Evolutionary conservation across 164 flowering plant species (phyloP).

Genomic region (Akebia trifoliata): DNA sequence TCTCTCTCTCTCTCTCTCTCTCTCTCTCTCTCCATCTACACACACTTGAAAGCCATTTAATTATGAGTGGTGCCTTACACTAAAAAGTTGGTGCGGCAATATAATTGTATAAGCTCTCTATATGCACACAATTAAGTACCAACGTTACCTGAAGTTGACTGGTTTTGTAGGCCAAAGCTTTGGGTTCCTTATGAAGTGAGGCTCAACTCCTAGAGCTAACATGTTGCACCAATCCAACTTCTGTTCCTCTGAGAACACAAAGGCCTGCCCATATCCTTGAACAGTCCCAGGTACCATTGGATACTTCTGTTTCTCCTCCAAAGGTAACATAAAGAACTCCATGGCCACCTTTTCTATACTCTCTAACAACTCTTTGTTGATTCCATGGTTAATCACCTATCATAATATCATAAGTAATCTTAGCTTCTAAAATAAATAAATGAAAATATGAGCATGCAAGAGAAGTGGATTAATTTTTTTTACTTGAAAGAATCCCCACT

Average conservation of each 20-base stretch:
- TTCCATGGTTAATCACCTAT: slow-evolving; percentile 81
- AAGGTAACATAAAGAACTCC: slow-evolving; percentile 75
- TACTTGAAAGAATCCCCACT: slow-evolving; percentile 98
- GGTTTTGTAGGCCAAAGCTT: slow-evolving; percentile 58
- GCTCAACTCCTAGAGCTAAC: slow-evolving; percentile 73
- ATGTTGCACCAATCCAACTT: slow-evolving; percentile 96
- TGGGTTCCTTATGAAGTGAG: slow-evolving; percentile 24
- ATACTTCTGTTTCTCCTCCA: slow-evolving; percentile 77
- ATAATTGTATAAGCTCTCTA: not conserved
- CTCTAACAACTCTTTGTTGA: slow-evolving; percentile 44
- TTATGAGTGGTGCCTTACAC: too few species aligned
- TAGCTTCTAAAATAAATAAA: too few species aligned
- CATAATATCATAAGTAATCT: too few species aligned
- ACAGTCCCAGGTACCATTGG: slow-evolving; percentile 80
- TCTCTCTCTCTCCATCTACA: too few species aligned
- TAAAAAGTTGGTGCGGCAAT: too few species aligned
- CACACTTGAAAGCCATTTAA: too few species aligned
- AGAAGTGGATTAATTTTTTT: too few species aligned
- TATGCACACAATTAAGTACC: too few species aligned
- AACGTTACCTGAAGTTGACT: slow-evolving; percentile 66
- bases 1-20: too few species aligned
- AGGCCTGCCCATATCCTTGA: slow-evolving; percentile 94
- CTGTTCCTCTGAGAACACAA: slow-evolving; percentile 85
- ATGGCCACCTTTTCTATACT: slow-evolving; percentile 53
- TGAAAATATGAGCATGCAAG: too few species aligned